Evolutionary conservation across 331 rosid genomes (phyloP).

Genomic region (Dryas integrifolia): DNA sequence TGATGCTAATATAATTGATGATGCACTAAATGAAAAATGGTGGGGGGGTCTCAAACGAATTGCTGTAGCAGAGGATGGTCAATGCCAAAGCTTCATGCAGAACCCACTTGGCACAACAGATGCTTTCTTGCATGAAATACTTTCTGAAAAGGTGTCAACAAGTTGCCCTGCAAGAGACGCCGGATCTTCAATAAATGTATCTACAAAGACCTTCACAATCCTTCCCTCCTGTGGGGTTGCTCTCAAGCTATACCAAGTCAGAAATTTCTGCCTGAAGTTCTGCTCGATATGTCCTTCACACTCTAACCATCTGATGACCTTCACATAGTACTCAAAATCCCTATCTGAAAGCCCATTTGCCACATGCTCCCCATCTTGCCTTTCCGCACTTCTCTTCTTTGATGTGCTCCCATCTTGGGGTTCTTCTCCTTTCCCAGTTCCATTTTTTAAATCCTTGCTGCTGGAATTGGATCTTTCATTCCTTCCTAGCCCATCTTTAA

Average conservation of each 20-base stretch:
- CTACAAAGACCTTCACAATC: constrained; percentile 79
- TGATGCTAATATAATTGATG: constrained; percentile 41
- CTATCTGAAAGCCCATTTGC: constrained; percentile 43
- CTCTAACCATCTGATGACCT: constrained; percentile 84
- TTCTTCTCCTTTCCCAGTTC: constrained; percentile 51
- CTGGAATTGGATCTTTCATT: constrained; percentile 54
- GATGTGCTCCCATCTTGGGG: constrained; percentile 79
- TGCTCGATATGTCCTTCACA: constrained; percentile 92
- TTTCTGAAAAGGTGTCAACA: constrained; percentile 82
- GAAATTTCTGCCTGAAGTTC: constrained; percentile 91
- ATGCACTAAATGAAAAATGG: constrained; percentile 42
- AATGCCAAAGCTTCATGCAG: constrained; percentile 98
- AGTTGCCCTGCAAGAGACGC: constrained; percentile 95
- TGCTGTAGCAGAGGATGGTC: constrained; percentile 31
- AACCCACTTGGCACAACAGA: constrained; percentile 72
- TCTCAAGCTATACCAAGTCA: constrained; percentile 94
- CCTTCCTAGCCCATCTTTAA: constrained; percentile 64
- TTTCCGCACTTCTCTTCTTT: constrained; percentile 60
- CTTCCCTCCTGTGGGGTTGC: constrained; percentile 72
- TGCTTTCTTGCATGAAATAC: constrained; percentile 63
- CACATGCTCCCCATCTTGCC: constrained; percentile 44
- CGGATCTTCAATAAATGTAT: constrained; percentile 76
- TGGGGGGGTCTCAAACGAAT: constrained; percentile 44
- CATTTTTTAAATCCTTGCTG: constrained; percentile 63
- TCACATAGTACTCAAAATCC: constrained; percentile 84